These are phyloP conservation scores for Emergomyces africanus DNA, from an alignment of 2,329 filamentous ascomycete genomes.

Conservation along the genomic window DNA sequence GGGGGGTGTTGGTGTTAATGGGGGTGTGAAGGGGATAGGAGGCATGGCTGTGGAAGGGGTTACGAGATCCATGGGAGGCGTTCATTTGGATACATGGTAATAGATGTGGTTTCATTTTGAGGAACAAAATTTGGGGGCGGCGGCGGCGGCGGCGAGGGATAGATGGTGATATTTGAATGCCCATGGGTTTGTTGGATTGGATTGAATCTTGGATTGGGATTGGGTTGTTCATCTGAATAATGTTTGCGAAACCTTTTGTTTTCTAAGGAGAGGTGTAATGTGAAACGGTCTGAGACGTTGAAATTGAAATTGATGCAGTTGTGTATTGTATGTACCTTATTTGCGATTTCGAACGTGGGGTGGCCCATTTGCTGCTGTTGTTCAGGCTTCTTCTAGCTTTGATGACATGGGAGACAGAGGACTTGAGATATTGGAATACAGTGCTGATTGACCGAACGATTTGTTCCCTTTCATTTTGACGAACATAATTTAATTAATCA, in stretches of 20 bases:
- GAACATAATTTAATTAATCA: neutral
- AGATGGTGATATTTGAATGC: neutral
- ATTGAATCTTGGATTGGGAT: neutral
- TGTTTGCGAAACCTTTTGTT: neutral
- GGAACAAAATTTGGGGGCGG: neutral
- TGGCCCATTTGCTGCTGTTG: too few species aligned
- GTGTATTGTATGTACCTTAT: neutral
- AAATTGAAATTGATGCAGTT: neutral
- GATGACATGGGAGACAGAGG: neutral
- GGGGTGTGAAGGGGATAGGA: neutral
- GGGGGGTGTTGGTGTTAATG: neutral
- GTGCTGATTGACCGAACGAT: neutral
- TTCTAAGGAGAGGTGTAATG: neutral
- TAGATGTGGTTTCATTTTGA: neutral
- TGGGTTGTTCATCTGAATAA: neutral
- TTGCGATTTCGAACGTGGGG: neutral
- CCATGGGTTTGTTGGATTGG: neutral
- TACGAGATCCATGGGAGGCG: neutral
- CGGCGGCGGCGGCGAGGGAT: too few species aligned
- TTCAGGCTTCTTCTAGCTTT: neutral
- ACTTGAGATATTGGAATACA: neutral
- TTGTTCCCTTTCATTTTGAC: neutral
- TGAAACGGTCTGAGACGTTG: neutral
- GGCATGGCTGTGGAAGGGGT: neutral
- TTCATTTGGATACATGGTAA: neutral